Conservation (phyloP, 345 rosid species). For the Camelina neglecta region DNA sequence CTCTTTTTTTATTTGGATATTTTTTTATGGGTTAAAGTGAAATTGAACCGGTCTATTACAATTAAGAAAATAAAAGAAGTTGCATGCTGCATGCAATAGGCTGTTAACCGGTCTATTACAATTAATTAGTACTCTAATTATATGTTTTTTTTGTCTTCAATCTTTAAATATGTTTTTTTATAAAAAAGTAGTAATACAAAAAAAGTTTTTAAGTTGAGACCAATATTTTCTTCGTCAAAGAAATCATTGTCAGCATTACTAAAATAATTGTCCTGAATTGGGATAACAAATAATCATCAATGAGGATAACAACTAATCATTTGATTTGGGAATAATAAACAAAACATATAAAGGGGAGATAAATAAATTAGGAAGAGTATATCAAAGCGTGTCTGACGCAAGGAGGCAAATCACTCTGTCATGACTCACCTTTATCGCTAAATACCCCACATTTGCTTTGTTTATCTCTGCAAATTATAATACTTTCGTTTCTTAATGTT, state of each 20-base stretch:
- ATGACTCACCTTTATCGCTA: constrained; percentile 36
- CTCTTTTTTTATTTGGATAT: not conserved
- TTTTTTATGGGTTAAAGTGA: not conserved
- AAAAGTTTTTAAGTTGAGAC: not conserved
- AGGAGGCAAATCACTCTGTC: constrained; percentile 48
- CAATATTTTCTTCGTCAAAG: constrained; percentile 17
- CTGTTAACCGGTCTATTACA: not conserved
- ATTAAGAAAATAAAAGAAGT: not conserved
- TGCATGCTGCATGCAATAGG: too few species aligned
- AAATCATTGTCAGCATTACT: constrained; percentile 33
- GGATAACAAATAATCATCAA: constrained; percentile 29
- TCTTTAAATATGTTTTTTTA: too few species aligned
- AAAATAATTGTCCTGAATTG: constrained; percentile 24
- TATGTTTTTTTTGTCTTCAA: too few species aligned
- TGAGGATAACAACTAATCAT: constrained; percentile 35
- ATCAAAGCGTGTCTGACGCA: constrained; percentile 46
- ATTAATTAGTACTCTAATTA: not conserved
- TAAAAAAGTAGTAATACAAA: not conserved
- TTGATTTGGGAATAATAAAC: constrained; percentile 39
- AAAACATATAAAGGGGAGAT: constrained; percentile 4
- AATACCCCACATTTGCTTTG: constrained; percentile 25
- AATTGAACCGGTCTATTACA: not conserved
- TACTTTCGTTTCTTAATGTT: constrained; percentile 14
- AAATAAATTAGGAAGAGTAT: constrained; percentile 28
- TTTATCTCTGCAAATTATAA: constrained; percentile 8